Evolutionary conservation across 148 eudicot species (phyloP), one percentile per base, ranked within the genome.

Genomic region (Arctostaphylos glauca): DNA sequence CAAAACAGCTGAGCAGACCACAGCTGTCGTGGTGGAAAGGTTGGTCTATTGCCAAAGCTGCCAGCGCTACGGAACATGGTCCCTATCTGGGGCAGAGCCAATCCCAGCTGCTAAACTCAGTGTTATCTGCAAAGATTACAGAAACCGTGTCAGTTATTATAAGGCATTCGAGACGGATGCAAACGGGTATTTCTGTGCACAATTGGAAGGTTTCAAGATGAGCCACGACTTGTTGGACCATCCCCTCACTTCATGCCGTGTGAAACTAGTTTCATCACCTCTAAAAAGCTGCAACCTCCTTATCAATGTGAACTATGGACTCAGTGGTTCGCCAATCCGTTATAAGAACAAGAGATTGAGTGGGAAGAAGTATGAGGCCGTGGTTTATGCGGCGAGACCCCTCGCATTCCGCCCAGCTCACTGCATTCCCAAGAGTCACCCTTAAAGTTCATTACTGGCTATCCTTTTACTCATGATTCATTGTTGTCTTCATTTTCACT

Each of bases 21-120:
- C 78, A 54, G 89, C 87, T 7, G 91, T 92, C 46, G 94, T 88
- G 43, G 90, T 92, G 7, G 94, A 94, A 91, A 98, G 98, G n/a
- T 60, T 87, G n/a, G 92, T 96, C 53, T 90, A 89, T 89, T 96
- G 98, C 89, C 98, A 93, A 78, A 92, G 89, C 91, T 96, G 99
- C 86, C 83, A 91, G 49, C 76, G 81, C 77, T 76, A 77, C 0
- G 92, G 93, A 5, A 83, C 95, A 44, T 90, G 89, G 92, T 87
- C 90, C 12, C 77, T 93, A 46, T 71, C 66, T 0, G 91, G 85
- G 14, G 91, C 95, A n/a, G 84, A 89, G 87, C 94, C 97, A 48
- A 93, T 93, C 77, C 70, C 83, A 5, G 89, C 84, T 6, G 97
- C 98, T 9, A 80, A 62, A 67, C 75, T 91, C 15, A 87, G 94